Evolutionary conservation across 2,329 filamentous ascomycete species (phyloP), one percentile per base, ranked within the genome.

Genomic region (Xylariales sp.): DNA sequence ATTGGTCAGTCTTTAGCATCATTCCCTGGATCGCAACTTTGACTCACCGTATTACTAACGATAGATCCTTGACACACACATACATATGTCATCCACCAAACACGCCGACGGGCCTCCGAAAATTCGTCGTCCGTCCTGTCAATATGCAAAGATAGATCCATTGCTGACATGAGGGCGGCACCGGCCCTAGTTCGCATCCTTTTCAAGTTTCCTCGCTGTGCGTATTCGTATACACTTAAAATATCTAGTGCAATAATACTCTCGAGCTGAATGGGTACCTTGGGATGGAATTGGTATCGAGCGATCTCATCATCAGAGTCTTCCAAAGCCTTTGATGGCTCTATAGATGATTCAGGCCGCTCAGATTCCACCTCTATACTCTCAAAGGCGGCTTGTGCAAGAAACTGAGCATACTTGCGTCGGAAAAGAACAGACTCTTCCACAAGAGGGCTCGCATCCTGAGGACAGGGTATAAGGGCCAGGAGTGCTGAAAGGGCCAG

Each of bases 81-180:
- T 13, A 72, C 62, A 41, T 74, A 76, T 57, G 70, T 73, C 67
- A 73, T 73, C 71, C 71, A 75, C 70, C 70, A 75, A 5, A 65
- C 59, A 20, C 70, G 60, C 20, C 68, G 57, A 46, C 63, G 63
- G 11, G 66, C 66, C 45, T 75, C 70, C 1, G 64, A 54, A 42
- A 59, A 70, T 27, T 54, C 51, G 29, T 67, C 62, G 23, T 67
- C 60, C 5, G 60, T 55, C 5, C 48, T 55, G 32, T 55, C 59
- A 12, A 51, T 53, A 48, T 74, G 70, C 2, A 75, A 53, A 5
- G 56, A 61, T 17, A 69, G 47, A 21, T 60, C 62, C 60, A 72
- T 68, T 6, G 70, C 70, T 13, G 62, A 50, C 42, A 69, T 58
- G 25, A 74, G 47, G 4, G 71, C 70, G 40, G 71, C 65, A 1